Percentiles rank a stretch among this genome's conserved stretches.
Evolutionary conservation across 305 asterid genomes (phyloP).

Genomic region (Solanum hybrid): DNA sequence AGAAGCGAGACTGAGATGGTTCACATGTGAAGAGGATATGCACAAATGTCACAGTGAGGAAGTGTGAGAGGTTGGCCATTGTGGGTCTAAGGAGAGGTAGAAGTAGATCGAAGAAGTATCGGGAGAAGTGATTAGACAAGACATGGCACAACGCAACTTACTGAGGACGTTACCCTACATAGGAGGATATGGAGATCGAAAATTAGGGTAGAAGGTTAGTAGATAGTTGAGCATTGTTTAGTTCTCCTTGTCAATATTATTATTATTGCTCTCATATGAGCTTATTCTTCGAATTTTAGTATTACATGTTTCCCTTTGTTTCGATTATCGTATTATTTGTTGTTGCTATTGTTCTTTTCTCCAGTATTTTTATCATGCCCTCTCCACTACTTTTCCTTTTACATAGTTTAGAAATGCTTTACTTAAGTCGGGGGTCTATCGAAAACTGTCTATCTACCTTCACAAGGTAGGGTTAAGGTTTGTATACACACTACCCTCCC

Average conservation of each 20-base stretch:
- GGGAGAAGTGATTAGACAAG: background rate
- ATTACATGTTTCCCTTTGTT: background rate
- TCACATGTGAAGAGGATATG: background rate
- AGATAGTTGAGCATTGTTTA: background rate
- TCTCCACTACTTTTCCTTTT: background rate
- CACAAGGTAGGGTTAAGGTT: background rate
- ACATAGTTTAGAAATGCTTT: background rate
- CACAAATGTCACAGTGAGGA: background rate
- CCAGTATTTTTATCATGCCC: background rate
- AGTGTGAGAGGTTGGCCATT: background rate
- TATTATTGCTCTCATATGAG: background rate
- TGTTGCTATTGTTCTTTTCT: background rate
- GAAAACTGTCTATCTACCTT: background rate
- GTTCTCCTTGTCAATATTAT: background rate
- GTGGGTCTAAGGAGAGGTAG: background rate
- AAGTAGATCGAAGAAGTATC: background rate
- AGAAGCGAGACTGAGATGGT: background rate
- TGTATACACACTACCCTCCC: background rate
- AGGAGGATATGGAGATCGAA: background rate
- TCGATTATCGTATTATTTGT: background rate
- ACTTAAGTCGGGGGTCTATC: background rate
- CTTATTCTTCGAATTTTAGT: background rate
- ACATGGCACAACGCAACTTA: background rate
- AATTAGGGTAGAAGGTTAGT: background rate
- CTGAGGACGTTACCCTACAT: background rate